phyloP scores from a whole-genome alignment of 768 basidiomycete genomes.

The Hemileccinum rubropunctum region DNA sequence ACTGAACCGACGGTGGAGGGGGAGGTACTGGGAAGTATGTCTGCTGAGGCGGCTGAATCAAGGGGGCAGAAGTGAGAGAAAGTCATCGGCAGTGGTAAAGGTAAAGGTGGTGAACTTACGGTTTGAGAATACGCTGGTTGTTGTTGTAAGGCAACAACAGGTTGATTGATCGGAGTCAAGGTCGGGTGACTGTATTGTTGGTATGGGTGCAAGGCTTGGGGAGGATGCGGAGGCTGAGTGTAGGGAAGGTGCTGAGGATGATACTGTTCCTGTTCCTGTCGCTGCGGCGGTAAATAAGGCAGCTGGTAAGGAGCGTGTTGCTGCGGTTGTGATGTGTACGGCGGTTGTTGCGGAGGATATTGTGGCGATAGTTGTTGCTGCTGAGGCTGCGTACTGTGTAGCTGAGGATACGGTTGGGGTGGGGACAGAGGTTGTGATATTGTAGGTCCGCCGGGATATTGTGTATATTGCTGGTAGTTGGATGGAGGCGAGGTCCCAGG shows the following conservation, averaged over 20 bases:
- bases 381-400: background rate
- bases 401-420: slow-evolving; percentile 11
- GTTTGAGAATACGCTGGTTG: slow-evolving; percentile 4
- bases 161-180: slow-evolving; percentile 9
- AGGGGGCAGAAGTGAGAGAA: background rate
- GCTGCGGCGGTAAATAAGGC: slow-evolving; percentile 1
- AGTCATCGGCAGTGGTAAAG: background rate
- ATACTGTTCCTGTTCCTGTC: slow-evolving; percentile 3
- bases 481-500: slow-evolving; percentile 1
- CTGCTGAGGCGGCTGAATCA: slow-evolving; percentile 13
- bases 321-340: slow-evolving; percentile 9
- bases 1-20: slow-evolving; percentile 11
- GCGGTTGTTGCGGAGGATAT: slow-evolving; percentile 4
- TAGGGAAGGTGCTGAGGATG: slow-evolving; percentile 16
- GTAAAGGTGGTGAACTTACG: slow-evolving; percentile 5
- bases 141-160: background rate
- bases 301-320: slow-evolving; percentile 13
- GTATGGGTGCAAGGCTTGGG: slow-evolving; percentile 15
- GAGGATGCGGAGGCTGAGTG: slow-evolving; percentile 8
- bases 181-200: slow-evolving; percentile 13
- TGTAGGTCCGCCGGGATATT: slow-evolving; percentile 7
- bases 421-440: slow-evolving; percentile 11
- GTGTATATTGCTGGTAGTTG: slow-evolving; percentile 15
- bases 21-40: slow-evolving; percentile 16
- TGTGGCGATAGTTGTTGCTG: slow-evolving; percentile 12